These are phyloP conservation scores for Diaporthe destruens DNA, from an alignment of 2,329 filamentous ascomycete genomes.

Conservation along the genomic window DNA sequence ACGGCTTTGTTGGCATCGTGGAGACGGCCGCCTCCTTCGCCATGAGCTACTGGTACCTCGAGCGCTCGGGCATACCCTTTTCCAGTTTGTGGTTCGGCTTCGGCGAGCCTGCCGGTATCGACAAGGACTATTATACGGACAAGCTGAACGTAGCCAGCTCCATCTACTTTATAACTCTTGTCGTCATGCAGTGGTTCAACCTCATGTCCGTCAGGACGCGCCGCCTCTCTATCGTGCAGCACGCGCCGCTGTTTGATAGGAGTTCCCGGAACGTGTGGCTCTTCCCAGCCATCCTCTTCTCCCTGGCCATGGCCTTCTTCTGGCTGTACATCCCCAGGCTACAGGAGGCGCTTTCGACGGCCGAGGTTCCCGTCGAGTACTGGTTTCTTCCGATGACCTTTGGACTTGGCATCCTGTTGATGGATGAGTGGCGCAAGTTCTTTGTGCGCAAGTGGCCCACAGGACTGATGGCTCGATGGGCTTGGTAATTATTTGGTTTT, in stretches of 20 bases:
- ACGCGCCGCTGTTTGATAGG: constrained; percentile 76
- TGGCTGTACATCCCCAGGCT: constrained; percentile 77
- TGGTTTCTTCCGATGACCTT: constrained; percentile 84
- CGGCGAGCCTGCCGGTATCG: constrained; percentile 64
- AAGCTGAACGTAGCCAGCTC: constrained; percentile 75
- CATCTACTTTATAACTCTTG: constrained; percentile 84
- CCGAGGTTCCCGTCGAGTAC: constrained; percentile 75
- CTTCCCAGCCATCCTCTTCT: constrained; percentile 78
- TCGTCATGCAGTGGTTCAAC: constrained; percentile 87
- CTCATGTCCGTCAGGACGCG: constrained; percentile 77
- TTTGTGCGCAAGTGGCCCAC: constrained; percentile 70
- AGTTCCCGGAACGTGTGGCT: constrained; percentile 76
- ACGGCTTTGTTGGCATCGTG: constrained; percentile 76
- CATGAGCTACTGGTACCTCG: constrained; percentile 76
- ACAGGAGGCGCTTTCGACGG: constrained; percentile 71
- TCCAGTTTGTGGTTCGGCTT: constrained; percentile 76
- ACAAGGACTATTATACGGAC: constrained; percentile 65
- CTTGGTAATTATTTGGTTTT: constrained; percentile 64
- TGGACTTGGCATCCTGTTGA: constrained; percentile 71
- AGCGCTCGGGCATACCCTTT: constrained; percentile 75
- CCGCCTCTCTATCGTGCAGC: constrained; percentile 76
- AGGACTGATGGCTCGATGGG: constrained; percentile 68
- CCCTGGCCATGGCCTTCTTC: constrained; percentile 77
- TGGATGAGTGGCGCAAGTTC: constrained; percentile 77
- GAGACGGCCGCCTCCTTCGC: constrained; percentile 71